Evolutionary conservation across 257 asterid species (phyloP), one percentile per base, ranked within the genome.

Genomic region (Nicotiana tabacum): DNA sequence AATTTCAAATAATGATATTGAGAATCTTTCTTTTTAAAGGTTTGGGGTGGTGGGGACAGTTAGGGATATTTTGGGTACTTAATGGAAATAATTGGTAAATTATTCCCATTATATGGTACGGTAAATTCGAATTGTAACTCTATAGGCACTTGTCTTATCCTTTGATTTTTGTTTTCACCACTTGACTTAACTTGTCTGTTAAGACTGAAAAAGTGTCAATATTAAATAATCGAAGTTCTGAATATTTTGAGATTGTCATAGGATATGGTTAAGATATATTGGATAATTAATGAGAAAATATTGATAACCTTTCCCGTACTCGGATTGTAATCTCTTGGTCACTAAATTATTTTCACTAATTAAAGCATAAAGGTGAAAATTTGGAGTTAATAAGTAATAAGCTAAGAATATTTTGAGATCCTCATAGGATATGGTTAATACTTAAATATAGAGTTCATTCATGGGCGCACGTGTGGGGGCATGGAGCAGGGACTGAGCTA

Each of bases 401-500:
- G 3, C 4, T 76, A 16, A 76, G 64, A 76, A 51, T 76, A 76
- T 51, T 76, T 76, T 76, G 80, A 76, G 80, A 76, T 51, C 9
- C 64, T 48, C 80, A 0, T 27, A 74, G 62, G 62, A 48, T 48
- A 48, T 48, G 16, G 39, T 74, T 74, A 27, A 74, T 74, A 74
- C 18, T 27, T 48, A 46, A 48, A 72, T 72, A 15, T 74, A 27
- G 24, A 27, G 62, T 74, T 74, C 62, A 48, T 27, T 51, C 64
- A 74, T 51, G 43, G 80, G 24, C 12, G 64, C 62, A 74, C 80
- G 80, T 74, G 80, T 74, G 43, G 53, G 16, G 29, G 62, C 46
- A 21, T 21, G 24, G 24, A 21, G 24, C 24, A 21, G 24, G 24
- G 24, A 21, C 24, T 21, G 24, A 21, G 24, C 24, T 21, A 21